Percentiles rank a stretch among this genome's conserved stretches.
phyloP scores from a whole-genome alignment of 805 yeast genomes.

The Candida yuanshanica region DNA sequence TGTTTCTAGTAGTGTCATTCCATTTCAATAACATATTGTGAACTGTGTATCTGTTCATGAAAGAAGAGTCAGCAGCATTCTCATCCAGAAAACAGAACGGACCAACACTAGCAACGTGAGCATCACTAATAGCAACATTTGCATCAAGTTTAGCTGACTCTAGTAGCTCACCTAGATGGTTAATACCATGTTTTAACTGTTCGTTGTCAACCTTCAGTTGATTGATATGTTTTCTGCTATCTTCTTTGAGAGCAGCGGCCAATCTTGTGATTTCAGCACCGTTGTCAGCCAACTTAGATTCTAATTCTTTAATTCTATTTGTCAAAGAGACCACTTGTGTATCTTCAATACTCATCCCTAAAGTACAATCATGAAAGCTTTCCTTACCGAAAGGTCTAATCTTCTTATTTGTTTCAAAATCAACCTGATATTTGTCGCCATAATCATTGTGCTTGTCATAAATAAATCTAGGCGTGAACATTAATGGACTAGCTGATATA shows the following conservation, averaged over 20 bases:
- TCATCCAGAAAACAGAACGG: constrained; percentile 11
- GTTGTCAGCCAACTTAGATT: constrained; percentile 30
- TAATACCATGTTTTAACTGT: constrained; percentile 18
- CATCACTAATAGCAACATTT: constrained; percentile 2
- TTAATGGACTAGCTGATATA: constrained; percentile 52
- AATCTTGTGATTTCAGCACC: constrained; percentile 17
- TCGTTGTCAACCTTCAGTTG: constrained; percentile 21
- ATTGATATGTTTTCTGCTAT: constrained; percentile 2
- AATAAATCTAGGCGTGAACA: constrained; percentile 63
- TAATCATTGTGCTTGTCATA: constrained; percentile 61
- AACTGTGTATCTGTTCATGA: constrained; percentile 58
- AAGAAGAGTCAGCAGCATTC: constrained; percentile 14
- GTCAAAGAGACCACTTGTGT: constrained; percentile 37
- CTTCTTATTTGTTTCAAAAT: constrained; percentile 28
- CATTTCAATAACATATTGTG: constrained; percentile 74
- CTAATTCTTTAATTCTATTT: constrained; percentile 12
- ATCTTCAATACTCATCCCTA: constrained; percentile 35
- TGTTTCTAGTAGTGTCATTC: constrained; percentile 66
- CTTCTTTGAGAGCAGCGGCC: constrained; percentile 21
- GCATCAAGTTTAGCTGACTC: constrained; percentile 8
- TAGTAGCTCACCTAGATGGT: constrained; percentile 12
- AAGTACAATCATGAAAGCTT: constrained; percentile 56
- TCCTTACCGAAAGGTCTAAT: constrained; percentile 45
- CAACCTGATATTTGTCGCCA: constrained; percentile 35
- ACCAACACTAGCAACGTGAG: constrained; percentile 1